Evolutionary conservation across 2,329 filamentous ascomycete genomes (phyloP), one percentile per base, ranked within the genome.

Genomic region (Cordyceps militaris): DNA sequence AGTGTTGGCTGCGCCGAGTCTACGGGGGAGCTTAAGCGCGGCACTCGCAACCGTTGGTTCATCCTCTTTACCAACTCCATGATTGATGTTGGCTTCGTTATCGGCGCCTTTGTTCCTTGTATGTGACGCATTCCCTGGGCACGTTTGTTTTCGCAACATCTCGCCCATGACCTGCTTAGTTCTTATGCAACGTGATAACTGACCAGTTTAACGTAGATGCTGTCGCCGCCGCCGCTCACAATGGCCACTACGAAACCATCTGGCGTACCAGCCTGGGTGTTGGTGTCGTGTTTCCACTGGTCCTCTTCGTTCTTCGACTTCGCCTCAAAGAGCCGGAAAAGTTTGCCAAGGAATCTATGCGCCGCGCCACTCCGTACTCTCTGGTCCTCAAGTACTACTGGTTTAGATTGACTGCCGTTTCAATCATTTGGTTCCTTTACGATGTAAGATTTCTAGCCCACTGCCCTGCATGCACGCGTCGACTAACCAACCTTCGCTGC

Each of bases 1-100:
- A 89, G 84, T 59, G 92, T 97, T 0, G 89, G 87, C 2, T 88
- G 85, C 55, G 89, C 91, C 3, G 92, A 97, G 72, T 87, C 87
- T 4, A 92, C 87, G 0, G 89, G 89, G 23, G 90, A 95, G 68
- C 77, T 97, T 59, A 90, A 91, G 70, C 71, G 74, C 16, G 92
- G 92, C 11, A 87, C 87, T 16, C 80, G 92, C n/a, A 93, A 97
- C 68, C 80, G 88, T 40, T 96, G 91, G 90, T 97, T 92, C 68
- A 89, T 93, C 65, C 78, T 96, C 62, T 95, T 94, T 71, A 96
- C 89, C 48, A 95, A 95, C 71, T 84, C 88, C 24, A 88, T 91
- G 77, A 95, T 96, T 60, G 89, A 95, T 67, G 82, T 73, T 66
- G 91, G 89, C 1, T 96, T 95, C 63, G 88, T 95, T 1, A 77